These are phyloP conservation scores for Talaromyces sp. DNA, from an alignment of 2,329 filamentous ascomycete species.

Conservation along the genomic window DNA sequence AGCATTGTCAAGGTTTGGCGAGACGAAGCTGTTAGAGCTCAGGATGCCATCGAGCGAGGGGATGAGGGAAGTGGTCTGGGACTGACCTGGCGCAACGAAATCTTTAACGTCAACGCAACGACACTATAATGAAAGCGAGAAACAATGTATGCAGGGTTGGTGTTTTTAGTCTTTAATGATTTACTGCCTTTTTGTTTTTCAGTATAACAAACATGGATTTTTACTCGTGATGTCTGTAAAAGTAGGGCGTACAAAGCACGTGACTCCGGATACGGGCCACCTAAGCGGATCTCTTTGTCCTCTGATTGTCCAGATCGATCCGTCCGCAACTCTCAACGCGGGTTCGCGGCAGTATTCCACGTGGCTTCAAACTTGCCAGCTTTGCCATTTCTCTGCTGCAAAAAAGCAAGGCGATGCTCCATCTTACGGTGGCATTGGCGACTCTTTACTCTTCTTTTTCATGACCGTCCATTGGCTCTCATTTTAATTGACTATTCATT, in stretches of 20 bases:
- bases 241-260: background rate
- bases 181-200: too few relatives aligned
- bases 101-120: constrained; percentile 52
- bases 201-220: too few relatives aligned
- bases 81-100: constrained; percentile 65
- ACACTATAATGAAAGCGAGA: background rate
- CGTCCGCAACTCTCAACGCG: background rate
- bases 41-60: constrained; percentile 63
- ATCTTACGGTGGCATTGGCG: background rate
- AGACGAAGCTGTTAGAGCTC: constrained; percentile 63
- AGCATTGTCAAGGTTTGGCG: constrained; percentile 88
- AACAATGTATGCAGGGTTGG: background rate
- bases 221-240: too few relatives aligned
- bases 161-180: background rate
- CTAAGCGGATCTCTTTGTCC: constrained; percentile 1
- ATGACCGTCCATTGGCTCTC: background rate
- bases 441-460: background rate
- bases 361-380: background rate
- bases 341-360: background rate
- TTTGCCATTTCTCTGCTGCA: background rate
- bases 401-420: background rate
- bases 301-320: background rate
- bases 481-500: background rate
- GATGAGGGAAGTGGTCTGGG: constrained; percentile 53
- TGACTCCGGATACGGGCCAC: background rate